Conservation (phyloP, 371 early-diverging fungal species). For the Apophysomyces sp. region DNA sequence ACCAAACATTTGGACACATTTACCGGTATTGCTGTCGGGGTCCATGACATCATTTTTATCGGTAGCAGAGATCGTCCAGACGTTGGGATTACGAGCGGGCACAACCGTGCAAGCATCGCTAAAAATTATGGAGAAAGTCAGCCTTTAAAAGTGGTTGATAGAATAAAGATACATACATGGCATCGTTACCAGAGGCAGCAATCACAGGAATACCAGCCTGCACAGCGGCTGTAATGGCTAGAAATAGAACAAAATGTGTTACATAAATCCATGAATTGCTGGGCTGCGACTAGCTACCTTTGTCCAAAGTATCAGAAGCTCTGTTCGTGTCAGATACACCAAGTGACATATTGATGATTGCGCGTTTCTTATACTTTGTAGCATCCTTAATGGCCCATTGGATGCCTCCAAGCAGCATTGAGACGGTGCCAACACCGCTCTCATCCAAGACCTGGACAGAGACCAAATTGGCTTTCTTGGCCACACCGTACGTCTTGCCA, state of each 20-base stretch:
- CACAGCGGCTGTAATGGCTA: conserved; percentile 49
- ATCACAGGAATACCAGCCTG: conserved; percentile 55
- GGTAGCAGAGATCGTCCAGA: conserved; percentile 69
- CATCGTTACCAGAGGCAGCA: conserved; percentile 80
- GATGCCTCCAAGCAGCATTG: conserved; percentile 70
- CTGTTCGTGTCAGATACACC: conserved; percentile 30
- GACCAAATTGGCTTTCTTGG: conserved; percentile 81
- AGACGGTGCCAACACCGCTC: conserved; percentile 64
- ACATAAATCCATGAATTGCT: background rate
- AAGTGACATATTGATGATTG: conserved; percentile 63
- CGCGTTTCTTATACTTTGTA: conserved; percentile 25
- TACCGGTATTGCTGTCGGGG: conserved; percentile 53
- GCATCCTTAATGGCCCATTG: conserved; percentile 60
- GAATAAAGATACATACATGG: background rate
- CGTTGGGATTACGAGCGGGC: conserved; percentile 64
- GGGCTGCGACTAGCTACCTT: conserved; percentile 1
- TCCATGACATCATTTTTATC: conserved; percentile 50
- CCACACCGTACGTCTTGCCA: conserved; percentile 79
- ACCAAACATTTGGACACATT: conserved; percentile 62
- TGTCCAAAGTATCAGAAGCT: conserved; percentile 19
- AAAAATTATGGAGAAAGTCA: background rate
- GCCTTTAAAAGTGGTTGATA: background rate
- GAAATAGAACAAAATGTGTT: background rate
- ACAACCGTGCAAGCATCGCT: conserved; percentile 65
- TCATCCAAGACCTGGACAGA: conserved; percentile 83